Conservation (phyloP, 495 filamentous ascomycete species). For the Parathielavia appendiculata region DNA sequence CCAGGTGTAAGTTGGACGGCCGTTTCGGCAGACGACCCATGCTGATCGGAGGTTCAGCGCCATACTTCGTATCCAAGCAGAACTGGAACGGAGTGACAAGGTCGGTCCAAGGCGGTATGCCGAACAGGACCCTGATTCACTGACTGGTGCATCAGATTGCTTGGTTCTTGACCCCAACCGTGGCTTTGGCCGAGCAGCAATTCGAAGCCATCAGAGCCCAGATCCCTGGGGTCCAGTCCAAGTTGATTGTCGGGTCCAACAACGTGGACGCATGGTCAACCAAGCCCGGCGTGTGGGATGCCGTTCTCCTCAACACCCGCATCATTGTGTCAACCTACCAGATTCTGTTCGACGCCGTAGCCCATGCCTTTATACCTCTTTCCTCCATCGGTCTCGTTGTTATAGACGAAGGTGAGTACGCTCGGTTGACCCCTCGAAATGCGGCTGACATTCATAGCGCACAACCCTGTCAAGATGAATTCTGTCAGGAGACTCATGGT, state of each 20-base stretch:
- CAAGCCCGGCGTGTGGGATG: conserved; percentile 62
- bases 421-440: not conserved
- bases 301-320: conserved; percentile 57
- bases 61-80: conserved; percentile 65
- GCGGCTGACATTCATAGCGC: conserved; percentile 45
- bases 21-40: not conserved
- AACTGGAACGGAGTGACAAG: conserved; percentile 64
- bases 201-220: conserved; percentile 55
- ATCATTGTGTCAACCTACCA: conserved; percentile 75
- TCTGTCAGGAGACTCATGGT: conserved; percentile 75
- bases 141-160: conserved; percentile 51
- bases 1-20: conserved; percentile 60
- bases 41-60: conserved; percentile 50
- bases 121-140: not conserved
- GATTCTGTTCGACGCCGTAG: conserved; percentile 71
- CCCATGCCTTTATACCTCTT: conserved; percentile 74
- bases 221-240: conserved; percentile 57
- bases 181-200: conserved; percentile 72
- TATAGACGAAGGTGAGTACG: conserved; percentile 77
- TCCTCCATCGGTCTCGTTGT: conserved; percentile 63
- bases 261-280: conserved; percentile 72
- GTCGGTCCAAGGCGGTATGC: conserved; percentile 38
- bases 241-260: conserved; percentile 62
- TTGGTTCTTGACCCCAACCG: conserved; percentile 83
- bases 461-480: conserved; percentile 60